Evolutionary conservation across 2,329 filamentous ascomycete genomes (phyloP).

Genomic region (Dothideomycetes sp.): DNA sequence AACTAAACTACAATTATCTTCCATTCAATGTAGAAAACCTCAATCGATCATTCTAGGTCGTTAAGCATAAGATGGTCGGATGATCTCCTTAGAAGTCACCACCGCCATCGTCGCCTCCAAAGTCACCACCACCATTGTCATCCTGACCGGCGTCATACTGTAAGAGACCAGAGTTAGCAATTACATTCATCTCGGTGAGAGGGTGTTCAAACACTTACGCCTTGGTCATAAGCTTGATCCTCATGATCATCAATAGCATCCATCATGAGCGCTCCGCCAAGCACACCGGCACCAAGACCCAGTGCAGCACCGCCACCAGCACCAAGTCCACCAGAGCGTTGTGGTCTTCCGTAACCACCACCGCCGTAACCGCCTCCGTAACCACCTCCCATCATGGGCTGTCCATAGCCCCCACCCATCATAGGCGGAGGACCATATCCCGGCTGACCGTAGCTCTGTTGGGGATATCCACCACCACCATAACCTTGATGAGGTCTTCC

Average conservation of each 20-base stretch:
- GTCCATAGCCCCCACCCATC: too few species aligned
- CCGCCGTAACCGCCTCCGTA: conserved; percentile 18
- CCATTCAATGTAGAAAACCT: too few species aligned
- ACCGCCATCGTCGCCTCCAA: conserved; percentile 20
- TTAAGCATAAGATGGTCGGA: too few species aligned
- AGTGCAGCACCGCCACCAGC: conserved; percentile 64
- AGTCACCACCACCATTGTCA: conserved; percentile 25
- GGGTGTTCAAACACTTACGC: conserved; percentile 19
- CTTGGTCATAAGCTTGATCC: conserved; percentile 42
- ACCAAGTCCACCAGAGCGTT: conserved; percentile 48
- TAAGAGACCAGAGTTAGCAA: conserved; percentile 1
- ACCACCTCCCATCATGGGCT: too few species aligned
- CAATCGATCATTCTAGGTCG: too few species aligned
- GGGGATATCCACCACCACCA: conserved; percentile 21
- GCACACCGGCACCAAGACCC: conserved; percentile 62
- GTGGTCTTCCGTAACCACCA: conserved; percentile 22
- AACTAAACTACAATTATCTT: too few species aligned
- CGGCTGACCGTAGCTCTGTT: conserved; percentile 19
- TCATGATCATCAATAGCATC: conserved; percentile 49
- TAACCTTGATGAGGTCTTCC: conserved; percentile 15
- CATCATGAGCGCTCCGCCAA: conserved; percentile 69
- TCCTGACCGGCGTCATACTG: conserved; percentile 26
- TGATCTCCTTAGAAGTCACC: conserved; percentile 19
- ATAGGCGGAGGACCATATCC: conserved; percentile 24
- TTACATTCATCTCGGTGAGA: conserved; percentile 18